Evolutionary conservation across 208 protist species (phyloP), one percentile per base, ranked within the genome.

Genomic region (Phytomonas sp.): DNA sequence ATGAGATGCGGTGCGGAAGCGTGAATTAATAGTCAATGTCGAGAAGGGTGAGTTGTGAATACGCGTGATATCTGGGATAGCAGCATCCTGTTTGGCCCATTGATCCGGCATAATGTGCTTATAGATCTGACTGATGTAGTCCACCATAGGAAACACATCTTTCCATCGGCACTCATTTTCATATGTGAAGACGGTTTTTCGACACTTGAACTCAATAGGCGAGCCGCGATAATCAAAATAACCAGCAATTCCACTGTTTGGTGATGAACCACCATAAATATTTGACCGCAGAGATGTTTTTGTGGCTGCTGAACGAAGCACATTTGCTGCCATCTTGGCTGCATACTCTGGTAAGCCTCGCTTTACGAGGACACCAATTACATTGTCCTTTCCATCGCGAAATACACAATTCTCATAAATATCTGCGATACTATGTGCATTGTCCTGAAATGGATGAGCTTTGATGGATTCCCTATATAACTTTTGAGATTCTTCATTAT

Each of bases 161-260:
- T 75, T 80, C 90, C 92, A 97, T 32, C 31, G 63, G 2, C 81
- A 63, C 26, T 81, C 73, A 71, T 93, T 71, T 63, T 93, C 88
- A 65, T 80, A 77, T 14, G 90, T 97, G 74, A 95, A 95, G 60
- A 85, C 74, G 30, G 89, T 97, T 72, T 95, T 97, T 34, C 92
- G 83, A 60, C 79, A 82, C 76, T 95, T 97, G 45, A 86, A 72
- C 67, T 92, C 85, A 31, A 94, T 80, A 26, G 90, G 90, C 32
- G 88, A 91, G 34, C 90, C 90, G 26, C 84, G 79, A 72, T 95
- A 97, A 75, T 97, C 90, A 70, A 90, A 97, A 77, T 95, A 95
- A 12, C 90, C 92, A 19, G 89, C 88, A 70, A 95, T 97, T 37
- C 92, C 92, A 66, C 92, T 95, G 64, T 89, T 74, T 5, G 92